phyloP scores from a whole-genome alignment of 306 rosid genomes.

The Sicyos edulis region DNA sequence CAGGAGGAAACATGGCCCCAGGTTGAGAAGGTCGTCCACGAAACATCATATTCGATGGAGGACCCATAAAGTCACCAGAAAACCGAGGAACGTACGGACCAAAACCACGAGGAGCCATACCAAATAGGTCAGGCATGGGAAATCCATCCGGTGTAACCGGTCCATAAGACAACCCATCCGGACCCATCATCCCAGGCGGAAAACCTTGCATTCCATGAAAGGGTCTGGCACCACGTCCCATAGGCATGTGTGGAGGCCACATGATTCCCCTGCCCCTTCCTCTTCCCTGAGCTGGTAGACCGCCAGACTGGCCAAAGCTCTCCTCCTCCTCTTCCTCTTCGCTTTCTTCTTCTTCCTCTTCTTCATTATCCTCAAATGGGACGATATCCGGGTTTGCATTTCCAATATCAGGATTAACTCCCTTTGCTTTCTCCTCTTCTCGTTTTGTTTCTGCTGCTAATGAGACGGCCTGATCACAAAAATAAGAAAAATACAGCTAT shows the following conservation, averaged over 20 bases:
- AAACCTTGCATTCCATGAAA: slow-evolving; percentile 88
- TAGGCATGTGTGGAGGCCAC: slow-evolving; percentile 98
- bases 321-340: slow-evolving; percentile 99
- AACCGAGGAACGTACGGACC: slow-evolving; percentile 86
- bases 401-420: slow-evolving; percentile 83
- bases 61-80: slow-evolving; percentile 73
- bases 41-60: slow-evolving; percentile 85
- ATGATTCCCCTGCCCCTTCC: slow-evolving; percentile 93
- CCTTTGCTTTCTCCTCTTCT: slow-evolving; percentile 98
- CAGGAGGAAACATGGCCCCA: slow-evolving; percentile 74
- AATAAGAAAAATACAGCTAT: slow-evolving; percentile 15
- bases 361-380: slow-evolving; percentile 99
- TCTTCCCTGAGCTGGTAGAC: slow-evolving; percentile 65
- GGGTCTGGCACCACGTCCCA: slow-evolving; percentile 86
- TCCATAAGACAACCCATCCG: slow-evolving; percentile 83
- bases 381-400: slow-evolving; percentile 94
- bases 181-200: slow-evolving; percentile 85
- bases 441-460: slow-evolving; percentile 90
- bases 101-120: slow-evolving; percentile 83
- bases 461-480: slow-evolving; percentile 61
- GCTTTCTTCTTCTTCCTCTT: slow-evolving; percentile 99
- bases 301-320: slow-evolving; percentile 54
- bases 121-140: slow-evolving; percentile 83
- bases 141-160: slow-evolving; percentile 85
- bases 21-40: slow-evolving; percentile 88